These are phyloP conservation scores for Fraxinus excelsior DNA, from an alignment of 257 asterid genomes.

Conservation along the genomic window DNA sequence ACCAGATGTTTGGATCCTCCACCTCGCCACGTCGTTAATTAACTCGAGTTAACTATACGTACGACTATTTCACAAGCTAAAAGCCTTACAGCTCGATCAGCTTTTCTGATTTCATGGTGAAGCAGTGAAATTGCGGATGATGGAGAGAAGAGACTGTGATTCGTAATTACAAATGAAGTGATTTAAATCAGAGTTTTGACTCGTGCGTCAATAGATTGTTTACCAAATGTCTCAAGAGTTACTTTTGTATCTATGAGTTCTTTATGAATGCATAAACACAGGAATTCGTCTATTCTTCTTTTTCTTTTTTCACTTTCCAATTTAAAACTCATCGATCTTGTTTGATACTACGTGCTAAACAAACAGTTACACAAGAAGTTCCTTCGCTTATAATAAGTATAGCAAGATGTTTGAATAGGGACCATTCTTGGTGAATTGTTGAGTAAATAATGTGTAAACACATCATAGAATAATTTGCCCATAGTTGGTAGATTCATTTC, in stretches of 20 bases:
- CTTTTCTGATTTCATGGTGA: background rate
- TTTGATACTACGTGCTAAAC: too few species aligned
- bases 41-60: background rate
- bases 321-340: background rate
- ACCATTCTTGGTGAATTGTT: too few species aligned
- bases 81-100: background rate
- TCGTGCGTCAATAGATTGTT: background rate
- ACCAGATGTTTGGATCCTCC: slow-evolving; percentile 62
- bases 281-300: background rate
- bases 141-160: background rate
- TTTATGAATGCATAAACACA: background rate
- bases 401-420: too few species aligned
- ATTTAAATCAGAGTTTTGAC: background rate
- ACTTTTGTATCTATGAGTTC: background rate
- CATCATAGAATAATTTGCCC: background rate
- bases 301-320: too few species aligned
- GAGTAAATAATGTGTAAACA: background rate
- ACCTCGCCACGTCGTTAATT: slow-evolving; percentile 5
- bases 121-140: background rate
- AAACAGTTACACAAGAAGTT: too few species aligned
- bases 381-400: too few species aligned
- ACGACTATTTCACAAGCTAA: background rate
- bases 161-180: background rate
- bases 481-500: too few species aligned
- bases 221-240: background rate